Conservation (phyloP, 176 grass and related monocot genomes). For the Secale cereale region DNA sequence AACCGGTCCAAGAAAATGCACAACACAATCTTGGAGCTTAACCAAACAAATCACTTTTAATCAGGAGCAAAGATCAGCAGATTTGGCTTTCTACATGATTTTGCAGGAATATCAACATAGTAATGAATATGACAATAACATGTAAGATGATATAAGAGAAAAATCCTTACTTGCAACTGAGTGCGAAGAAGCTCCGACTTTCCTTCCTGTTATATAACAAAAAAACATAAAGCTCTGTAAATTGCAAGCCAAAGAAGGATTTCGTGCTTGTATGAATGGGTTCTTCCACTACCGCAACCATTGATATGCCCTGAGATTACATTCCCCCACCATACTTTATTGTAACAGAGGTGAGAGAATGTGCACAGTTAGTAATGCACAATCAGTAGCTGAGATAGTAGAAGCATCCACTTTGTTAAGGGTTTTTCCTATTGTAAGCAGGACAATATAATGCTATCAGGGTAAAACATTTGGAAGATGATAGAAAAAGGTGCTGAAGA, state of each 20-base stretch:
- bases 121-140: background rate
- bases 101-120: conserved; percentile 12
- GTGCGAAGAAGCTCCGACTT: conserved; percentile 53
- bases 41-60: background rate
- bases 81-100: background rate
- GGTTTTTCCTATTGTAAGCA: background rate
- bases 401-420: background rate
- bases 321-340: background rate
- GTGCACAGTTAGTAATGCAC: background rate
- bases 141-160: conserved; percentile 10
- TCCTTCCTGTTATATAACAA: conserved; percentile 55
- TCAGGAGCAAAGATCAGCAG: background rate
- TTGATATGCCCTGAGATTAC: background rate
- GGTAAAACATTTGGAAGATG: conserved; percentile 9
- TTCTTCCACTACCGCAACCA: background rate
- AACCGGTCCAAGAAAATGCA: background rate
- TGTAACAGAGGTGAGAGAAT: background rate
- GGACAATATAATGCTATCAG: background rate
- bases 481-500: conserved; percentile 35
- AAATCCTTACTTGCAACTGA: conserved; percentile 75
- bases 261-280: background rate
- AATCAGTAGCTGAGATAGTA: conserved; percentile 1
- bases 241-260: background rate
- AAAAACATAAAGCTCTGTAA: conserved; percentile 18
- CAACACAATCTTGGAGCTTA: background rate